phyloP scores from a whole-genome alignment of 345 rosid species.

The Citrus sp. region DNA sequence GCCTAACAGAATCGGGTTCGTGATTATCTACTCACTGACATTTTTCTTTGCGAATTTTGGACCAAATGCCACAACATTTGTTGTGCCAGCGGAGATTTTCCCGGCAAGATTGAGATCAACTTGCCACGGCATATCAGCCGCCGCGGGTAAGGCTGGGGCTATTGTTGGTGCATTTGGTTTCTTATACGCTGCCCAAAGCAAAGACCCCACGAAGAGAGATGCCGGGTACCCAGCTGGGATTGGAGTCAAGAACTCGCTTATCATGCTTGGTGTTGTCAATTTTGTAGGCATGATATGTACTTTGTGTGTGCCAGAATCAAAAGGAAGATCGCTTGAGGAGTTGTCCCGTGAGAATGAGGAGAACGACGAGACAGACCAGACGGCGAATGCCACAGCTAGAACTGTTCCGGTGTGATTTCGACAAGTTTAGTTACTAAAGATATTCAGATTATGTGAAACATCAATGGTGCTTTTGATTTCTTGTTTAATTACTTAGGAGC shows the following conservation, averaged over 20 bases:
- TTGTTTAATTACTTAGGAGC: neutral
- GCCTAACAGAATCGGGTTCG: slow-evolving; percentile 47
- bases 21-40: slow-evolving; percentile 54
- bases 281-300: slow-evolving; percentile 21
- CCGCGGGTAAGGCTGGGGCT: slow-evolving; percentile 66
- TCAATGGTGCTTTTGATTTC: slow-evolving; percentile 1
- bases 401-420: slow-evolving; percentile 12
- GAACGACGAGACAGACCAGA: neutral
- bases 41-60: slow-evolving; percentile 84
- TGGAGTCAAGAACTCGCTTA: slow-evolving; percentile 30
- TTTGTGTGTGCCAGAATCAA: slow-evolving; percentile 29
- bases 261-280: slow-evolving; percentile 26
- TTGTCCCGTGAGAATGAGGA: slow-evolving; percentile 31
- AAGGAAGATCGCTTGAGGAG: slow-evolving; percentile 33
- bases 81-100: slow-evolving; percentile 76
- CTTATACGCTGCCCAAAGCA: slow-evolving; percentile 42
- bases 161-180: slow-evolving; percentile 76
- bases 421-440: neutral
- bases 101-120: slow-evolving; percentile 77
- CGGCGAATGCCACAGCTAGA: neutral
- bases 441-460: neutral
- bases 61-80: slow-evolving; percentile 77
- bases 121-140: slow-evolving; percentile 80
- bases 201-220: slow-evolving; percentile 13
- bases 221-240: slow-evolving; percentile 31